These are phyloP conservation scores for Rhodamnia argentea DNA, from an alignment of 345 rosid species.

Conservation along the genomic window DNA sequence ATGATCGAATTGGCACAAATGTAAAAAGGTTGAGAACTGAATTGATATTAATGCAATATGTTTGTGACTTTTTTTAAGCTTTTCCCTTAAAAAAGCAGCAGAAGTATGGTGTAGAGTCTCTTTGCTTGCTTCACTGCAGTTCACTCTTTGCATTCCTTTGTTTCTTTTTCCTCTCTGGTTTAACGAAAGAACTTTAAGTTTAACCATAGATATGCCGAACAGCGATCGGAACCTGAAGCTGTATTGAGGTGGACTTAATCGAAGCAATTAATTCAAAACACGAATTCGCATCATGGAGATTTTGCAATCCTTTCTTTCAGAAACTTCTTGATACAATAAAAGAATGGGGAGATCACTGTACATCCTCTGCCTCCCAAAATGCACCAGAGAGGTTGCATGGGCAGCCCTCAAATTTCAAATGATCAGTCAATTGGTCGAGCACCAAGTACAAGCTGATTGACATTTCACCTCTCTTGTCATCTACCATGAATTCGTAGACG, in stretches of 20 bases:
- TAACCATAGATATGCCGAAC: background rate
- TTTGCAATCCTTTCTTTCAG: background rate
- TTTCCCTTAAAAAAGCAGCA: too few relatives aligned
- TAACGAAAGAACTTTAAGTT: background rate
- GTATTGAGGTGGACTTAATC: background rate
- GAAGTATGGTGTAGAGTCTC: background rate
- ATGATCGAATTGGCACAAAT: too few relatives aligned
- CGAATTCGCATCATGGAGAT: background rate
- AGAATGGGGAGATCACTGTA: background rate
- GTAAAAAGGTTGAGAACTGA: too few relatives aligned
- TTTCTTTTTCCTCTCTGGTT: background rate
- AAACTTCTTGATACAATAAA: background rate
- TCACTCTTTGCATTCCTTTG: background rate
- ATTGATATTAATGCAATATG: too few relatives aligned
- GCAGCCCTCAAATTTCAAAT: constrained; percentile 11
- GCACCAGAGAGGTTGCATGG: background rate
- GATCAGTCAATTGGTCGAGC: constrained; percentile 22
- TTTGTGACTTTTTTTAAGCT: too few relatives aligned
- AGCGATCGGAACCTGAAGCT: background rate
- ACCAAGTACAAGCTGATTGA: constrained; percentile 3
- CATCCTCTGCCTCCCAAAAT: constrained; percentile 1
- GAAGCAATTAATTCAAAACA: background rate
- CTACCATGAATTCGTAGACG: constrained; percentile 21
- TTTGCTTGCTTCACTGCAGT: background rate
- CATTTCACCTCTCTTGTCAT: constrained; percentile 12